Base-by-base conservation (phyloP, 805 yeast genomes). In the Kluyveromyces siamensis region DNA sequence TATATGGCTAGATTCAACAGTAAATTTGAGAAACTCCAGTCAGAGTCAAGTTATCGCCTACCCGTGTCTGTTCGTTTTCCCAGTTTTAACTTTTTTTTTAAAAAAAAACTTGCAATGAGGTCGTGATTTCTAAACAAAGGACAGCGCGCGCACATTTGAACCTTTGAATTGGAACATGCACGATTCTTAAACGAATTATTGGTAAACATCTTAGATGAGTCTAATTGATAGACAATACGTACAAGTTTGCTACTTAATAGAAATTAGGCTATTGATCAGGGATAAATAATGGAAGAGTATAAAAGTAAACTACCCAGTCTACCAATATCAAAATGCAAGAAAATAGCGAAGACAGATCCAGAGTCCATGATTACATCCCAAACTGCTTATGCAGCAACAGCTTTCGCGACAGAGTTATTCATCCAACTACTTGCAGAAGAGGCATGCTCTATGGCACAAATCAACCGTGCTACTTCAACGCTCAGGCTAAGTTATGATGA, bases 261-360 rank as follows among this genome's bases (percentile, higher is more conserved):
- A 36, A 36, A 16, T 36, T 4, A 16, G 2, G 3, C n/a, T 14
- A 6, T 6, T 16, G 2, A 14, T 4, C 38, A 6, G 38, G 40
- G 11, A 6, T 17, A 9, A 11, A 17, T 11, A 17, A 43, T 43
- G 45, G 45, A 43, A 43, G 45, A 50, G 41, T 18, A 49, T 46
- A 47, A 36, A 17, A 19, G 21, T 8, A 47, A 43, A 21, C 45
- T 43, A 14, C 61, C 61, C 9, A 48, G 51, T 36, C 45, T 63
- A 11, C 67, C 67, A 14, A 33, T 61, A 2, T 54, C 59, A 1
- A 60, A 56, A 45, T 56, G 59, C n/a, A 57, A 61, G 45, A 51
- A 50, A 44, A 58, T 62, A 19, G 63, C 65, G 19, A 56, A 52
- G 40, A 55, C 56, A 19, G 65, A 62, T 45, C 62, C 62, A 27